phyloP scores from a whole-genome alignment of 2,329 filamentous ascomycete species.

The Arthroderma sp. region DNA sequence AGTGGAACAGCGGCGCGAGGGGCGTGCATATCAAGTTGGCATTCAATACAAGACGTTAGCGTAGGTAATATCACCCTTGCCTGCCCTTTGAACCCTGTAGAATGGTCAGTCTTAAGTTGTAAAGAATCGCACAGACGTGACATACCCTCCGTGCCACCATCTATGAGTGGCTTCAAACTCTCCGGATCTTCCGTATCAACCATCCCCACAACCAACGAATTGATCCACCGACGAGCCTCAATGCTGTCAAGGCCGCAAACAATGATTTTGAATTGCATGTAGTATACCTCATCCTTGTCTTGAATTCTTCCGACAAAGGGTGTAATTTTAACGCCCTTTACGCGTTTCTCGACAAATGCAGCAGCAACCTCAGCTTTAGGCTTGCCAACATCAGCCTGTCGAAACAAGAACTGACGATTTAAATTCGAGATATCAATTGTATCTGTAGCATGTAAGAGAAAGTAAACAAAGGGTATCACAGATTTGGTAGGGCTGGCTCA shows the following conservation, averaged over 20 bases:
- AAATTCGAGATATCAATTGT: conserved; percentile 98
- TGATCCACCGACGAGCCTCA: conserved; percentile 97
- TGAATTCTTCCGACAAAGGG: conserved; percentile 92
- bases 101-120: conserved; percentile 13
- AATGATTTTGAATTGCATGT: conserved; percentile 90
- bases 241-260: conserved; percentile 94
- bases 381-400: conserved; percentile 79
- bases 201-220: conserved; percentile 81
- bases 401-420: conserved; percentile 94
- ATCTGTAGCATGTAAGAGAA: conserved; percentile 43
- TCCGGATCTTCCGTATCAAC: conserved; percentile 74
- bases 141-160: conserved; percentile 82
- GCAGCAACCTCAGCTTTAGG: conserved; percentile 90
- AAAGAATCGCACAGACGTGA: background rate
- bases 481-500: conserved; percentile 28
- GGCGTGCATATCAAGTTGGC: conserved; percentile 95
- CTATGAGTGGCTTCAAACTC: conserved; percentile 82
- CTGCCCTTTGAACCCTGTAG: conserved; percentile 82
- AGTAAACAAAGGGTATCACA: background rate
- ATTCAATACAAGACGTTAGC: conserved; percentile 93
- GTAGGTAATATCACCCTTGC: conserved; percentile 83
- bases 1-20: conserved; percentile 94
- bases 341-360: conserved; percentile 75
- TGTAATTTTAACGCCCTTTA: conserved; percentile 84
- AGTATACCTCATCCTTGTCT: conserved; percentile 91